These are phyloP conservation scores for Solanum tarapatanum DNA, from an alignment of 257 asterid genomes.

Conservation along the genomic window DNA sequence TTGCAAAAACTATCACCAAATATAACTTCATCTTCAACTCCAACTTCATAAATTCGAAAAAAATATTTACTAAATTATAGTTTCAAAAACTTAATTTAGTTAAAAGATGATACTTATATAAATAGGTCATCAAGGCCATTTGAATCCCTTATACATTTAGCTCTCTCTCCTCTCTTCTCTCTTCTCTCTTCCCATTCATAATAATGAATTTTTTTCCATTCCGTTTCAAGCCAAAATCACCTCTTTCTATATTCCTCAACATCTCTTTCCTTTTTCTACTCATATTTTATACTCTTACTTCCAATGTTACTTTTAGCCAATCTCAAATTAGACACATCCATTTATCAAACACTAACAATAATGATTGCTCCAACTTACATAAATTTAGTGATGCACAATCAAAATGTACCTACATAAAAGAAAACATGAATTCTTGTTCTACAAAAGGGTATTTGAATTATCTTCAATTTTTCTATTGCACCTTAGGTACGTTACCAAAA, in stretches of 20 bases:
- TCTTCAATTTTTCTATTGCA: conserved; percentile 53
- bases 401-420: conserved; percentile 35
- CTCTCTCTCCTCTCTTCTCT: neutral
- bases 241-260: conserved; percentile 27
- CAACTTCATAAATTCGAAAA: neutral
- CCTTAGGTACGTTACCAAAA: conserved; percentile 9
- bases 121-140: neutral
- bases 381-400: conserved; percentile 13
- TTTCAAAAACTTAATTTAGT: neutral
- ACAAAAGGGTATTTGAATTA: conserved; percentile 53
- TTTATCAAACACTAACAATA: neutral
- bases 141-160: neutral
- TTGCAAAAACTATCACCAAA: neutral
- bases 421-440: conserved; percentile 15
- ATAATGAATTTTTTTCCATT: conserved; percentile 23
- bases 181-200: neutral
- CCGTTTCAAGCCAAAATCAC: conserved; percentile 4
- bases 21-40: neutral
- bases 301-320: neutral
- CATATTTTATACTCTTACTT: conserved; percentile 22
- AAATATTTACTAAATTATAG: neutral
- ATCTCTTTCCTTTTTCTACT: conserved; percentile 26
- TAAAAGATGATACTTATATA: neutral
- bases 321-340: neutral
- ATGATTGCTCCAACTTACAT: conserved; percentile 21